phyloP scores from a whole-genome alignment of 192 early-diverging fungal genomes.

The Coemansia pectinata region DNA sequence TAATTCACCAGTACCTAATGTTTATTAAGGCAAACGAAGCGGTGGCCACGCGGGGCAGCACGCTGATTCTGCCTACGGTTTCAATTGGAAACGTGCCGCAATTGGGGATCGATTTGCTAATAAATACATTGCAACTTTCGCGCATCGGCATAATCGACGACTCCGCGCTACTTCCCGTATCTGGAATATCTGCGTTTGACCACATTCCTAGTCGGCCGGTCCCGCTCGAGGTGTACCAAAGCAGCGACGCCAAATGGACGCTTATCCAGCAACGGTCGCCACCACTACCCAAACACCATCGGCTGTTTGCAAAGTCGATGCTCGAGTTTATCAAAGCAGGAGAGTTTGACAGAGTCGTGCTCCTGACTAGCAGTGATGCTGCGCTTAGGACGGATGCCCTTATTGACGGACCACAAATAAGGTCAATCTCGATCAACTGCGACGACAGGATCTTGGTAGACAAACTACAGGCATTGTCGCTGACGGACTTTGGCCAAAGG shows the following conservation, averaged over 20 bases:
- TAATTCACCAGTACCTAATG: not conserved
- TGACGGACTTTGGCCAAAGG: constrained; percentile 20
- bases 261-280: constrained; percentile 73
- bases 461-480: constrained; percentile 24
- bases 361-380: constrained; percentile 71
- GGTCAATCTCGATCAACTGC: constrained; percentile 55
- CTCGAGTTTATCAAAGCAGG: constrained; percentile 57
- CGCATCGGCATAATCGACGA: constrained; percentile 67
- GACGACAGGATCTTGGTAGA: constrained; percentile 35
- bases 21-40: constrained; percentile 2
- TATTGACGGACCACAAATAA: constrained; percentile 56
- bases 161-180: constrained; percentile 59
- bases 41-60: constrained; percentile 24
- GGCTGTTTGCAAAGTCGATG: constrained; percentile 56
- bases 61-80: constrained; percentile 60
- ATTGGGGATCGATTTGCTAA: constrained; percentile 65
- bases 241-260: constrained; percentile 63
- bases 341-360: constrained; percentile 59
- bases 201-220: constrained; percentile 30
- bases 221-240: constrained; percentile 65
- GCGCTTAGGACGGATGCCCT: constrained; percentile 62
- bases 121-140: constrained; percentile 61
- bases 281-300: constrained; percentile 54
- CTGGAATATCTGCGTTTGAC: constrained; percentile 54
- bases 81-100: constrained; percentile 84